Evolutionary conservation across 352 stramenopile genomes (phyloP), one percentile per base, ranked within the genome.

Genomic region (Phytophthora sansomeana): DNA sequence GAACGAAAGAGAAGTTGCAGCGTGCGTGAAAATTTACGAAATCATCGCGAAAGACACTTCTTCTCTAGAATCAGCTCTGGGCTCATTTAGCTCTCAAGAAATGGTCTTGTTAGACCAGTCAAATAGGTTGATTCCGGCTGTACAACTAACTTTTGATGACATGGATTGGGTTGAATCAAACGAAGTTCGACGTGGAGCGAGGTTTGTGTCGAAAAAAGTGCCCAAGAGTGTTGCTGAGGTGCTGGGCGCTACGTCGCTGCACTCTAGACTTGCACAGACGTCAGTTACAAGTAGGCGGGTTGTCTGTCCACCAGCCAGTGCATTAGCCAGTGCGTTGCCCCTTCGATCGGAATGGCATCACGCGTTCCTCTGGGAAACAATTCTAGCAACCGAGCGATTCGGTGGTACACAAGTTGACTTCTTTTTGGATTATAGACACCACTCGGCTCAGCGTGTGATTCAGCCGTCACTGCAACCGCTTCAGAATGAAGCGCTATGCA

Each of bases 111-210:
- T 89, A 42, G 74, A 84, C 50, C 51, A 69, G 38, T 54, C 41
- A 5, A 81, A 81, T 32, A 39, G 49, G 4, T 43, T 91, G 10
- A 24, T 81, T 44, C 63, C 64, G 32, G 71, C 79, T 4, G 56
- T 64, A 8, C 57, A 77, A 19, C 53, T 94, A 24, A 79, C 69
- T 0, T 89, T 81, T 56, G 86, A 94, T 29, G 86, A 94, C 52
- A 94, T 94, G 86, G 67, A 86, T 46, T 94, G 86, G 86, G 79
- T 91, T 28, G 74, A 90, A 65, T 87, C 83, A 21, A 67, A 68
- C 54, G 73, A 81, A 42, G 64, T 77, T 68, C 80, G 86, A 9
- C 75, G 75, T 17, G 82, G 80, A 21, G 72, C 56, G 28, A 64
- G 38, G 17, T 92, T 92, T 60, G 84, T 91, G n/a, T 81, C 58